Base-by-base conservation (phyloP, 2,329 filamentous ascomycete species). In the Didymellaceae sp. region DNA sequence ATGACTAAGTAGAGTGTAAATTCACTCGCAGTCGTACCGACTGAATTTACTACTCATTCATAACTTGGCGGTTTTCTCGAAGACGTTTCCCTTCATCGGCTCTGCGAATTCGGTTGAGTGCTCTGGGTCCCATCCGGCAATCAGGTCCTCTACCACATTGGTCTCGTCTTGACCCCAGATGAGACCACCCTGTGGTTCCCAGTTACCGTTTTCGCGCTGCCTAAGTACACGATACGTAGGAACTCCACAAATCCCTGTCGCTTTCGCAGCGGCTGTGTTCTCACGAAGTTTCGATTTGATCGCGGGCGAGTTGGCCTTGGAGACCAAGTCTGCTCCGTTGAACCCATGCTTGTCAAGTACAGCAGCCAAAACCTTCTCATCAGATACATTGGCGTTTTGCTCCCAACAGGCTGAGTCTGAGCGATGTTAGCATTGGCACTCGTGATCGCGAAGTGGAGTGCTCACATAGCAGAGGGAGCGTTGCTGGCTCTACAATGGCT, bases 131-230 rank as follows among this genome's bases (percentile, higher is more conserved):
- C 70, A 73, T 2, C 70, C 70, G 2, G 63, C 63, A 31, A 73
- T 69, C 22, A 71, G 13, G 48, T 72, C 70, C 38, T 72, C 67
- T 1, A 73, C 61, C 1, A 72, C 65, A 39, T 62, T 66, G 3
- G 45, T 62, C 38, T 72, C 67, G 22, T 73, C 70, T 24, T 72
- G 68, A 6, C 70, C 70, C 70, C 70, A 73, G 2, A 71, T 52
- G 20, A 70, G 18, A 1, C 65, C 66, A 28, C 66, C 63, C 4
- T 50, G 50, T 10, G 53, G 24, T 11, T 62, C 37, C 60, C 61
- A 68, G 1, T 32, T 31, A 0, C 58, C 55, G 7, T 43, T 35
- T 1, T 14, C 21, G 6, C 21, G 14, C 34, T 65, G 25, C 6
- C 58, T 49, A 6, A 67, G 52, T 2, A 72, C 61, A 7, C 66